Base-by-base conservation (phyloP, 306 rosid genomes). In the Prunus davidiana region DNA sequence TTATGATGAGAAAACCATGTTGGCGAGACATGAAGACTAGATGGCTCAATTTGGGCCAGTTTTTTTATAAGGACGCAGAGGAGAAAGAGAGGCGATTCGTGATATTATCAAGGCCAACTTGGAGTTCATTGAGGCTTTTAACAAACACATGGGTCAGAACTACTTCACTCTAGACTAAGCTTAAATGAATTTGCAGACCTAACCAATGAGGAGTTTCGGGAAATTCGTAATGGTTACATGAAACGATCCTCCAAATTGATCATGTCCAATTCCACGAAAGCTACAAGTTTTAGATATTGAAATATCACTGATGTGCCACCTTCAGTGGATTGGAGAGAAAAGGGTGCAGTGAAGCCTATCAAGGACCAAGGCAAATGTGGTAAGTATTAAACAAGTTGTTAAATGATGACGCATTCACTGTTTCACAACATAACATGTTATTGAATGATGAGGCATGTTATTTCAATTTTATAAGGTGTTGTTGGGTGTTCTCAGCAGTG, bases 181-280 rank as follows among this genome's bases (percentile, higher is more conserved):
- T n/a, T 79, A 74, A 82, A 79, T 22, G n/a, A 72, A 51, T 82
- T 78, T 76, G 86, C 86, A 64, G 82, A 82, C 41, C 84, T 80
- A 56, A 84, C 82, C 11, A 84, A 82, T 1, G 81, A 89, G n/a
- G n/a, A 86, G 66, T 86, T 84, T 67, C 34, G 12, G 3, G n/a
- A n/a, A 41, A 34, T 70, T 0, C 77, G n/a, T n/a, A n/a, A n/a
- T n/a, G n/a, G n/a, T n/a, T n/a, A 82, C 83, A 80, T 81, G 72
- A 16, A 16, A 16, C 5, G 2, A 43, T 43, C 69, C 25, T 14
- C 15, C 9, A 16, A 27, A 16, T 6, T 2, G 87, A 83, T 4
- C 83, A 80, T 46, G 74, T 79, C 82, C 71, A 25, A 83, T 60
- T 83, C 84, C 58, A 49, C 79, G 11, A 54, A 57, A 20, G 68